A percentile compares a stretch with the other conserved stretches of the same genome.
Conservation (phyloP, 2,329 filamentous ascomycete genomes). For the Colletotrichum lini region DNA sequence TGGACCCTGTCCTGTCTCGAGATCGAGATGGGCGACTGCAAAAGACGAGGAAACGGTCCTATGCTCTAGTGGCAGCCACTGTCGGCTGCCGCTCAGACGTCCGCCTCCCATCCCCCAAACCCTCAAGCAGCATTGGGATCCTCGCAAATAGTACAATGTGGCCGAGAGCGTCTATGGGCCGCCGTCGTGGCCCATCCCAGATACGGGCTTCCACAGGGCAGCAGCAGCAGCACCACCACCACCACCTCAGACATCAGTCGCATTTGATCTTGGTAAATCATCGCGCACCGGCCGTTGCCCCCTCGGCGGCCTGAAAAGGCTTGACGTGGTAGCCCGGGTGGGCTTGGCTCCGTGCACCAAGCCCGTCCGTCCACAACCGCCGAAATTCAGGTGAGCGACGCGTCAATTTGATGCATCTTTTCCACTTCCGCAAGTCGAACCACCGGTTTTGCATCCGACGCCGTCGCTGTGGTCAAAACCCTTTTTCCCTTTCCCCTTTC, state of each 20-base stretch:
- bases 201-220: constrained; percentile 33
- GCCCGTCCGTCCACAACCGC: constrained; percentile 30
- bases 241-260: constrained; percentile 30
- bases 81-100: constrained; percentile 16
- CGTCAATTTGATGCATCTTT: constrained; percentile 4
- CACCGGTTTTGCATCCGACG: not conserved
- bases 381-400: constrained; percentile 33
- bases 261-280: constrained; percentile 3
- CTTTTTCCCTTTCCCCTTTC: too few species aligned
- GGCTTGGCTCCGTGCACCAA: constrained; percentile 28
- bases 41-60: not conserved
- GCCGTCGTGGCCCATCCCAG: constrained; percentile 32
- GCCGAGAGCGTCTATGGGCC: constrained; percentile 1
- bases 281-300: constrained; percentile 21
- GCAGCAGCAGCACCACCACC: too few species aligned
- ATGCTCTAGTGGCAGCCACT: not conserved
- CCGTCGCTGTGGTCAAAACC: not conserved
- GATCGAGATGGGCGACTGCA: not conserved
- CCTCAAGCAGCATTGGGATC: constrained; percentile 31
- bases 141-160: constrained; percentile 18
- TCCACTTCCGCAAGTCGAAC: not conserved
- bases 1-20: constrained; percentile 8
- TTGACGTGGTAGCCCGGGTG: constrained; percentile 21
- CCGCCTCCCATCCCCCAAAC: not conserved
- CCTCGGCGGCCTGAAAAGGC: constrained; percentile 13